phyloP scores from a whole-genome alignment of 2,329 filamentous ascomycete genomes.

The Coniochaeta hoffmannii region DNA sequence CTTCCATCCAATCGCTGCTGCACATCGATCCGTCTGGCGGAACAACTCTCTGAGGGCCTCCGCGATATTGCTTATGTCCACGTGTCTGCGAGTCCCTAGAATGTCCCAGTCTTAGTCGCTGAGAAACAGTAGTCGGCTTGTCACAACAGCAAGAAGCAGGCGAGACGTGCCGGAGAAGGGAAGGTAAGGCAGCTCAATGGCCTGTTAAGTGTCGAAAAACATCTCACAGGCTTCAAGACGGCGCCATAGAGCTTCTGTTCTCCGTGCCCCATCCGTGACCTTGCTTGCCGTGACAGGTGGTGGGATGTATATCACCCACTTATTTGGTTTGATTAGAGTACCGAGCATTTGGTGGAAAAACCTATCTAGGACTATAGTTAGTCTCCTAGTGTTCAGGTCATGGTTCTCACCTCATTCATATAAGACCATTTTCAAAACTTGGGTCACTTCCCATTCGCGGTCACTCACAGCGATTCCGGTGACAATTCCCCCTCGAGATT shows the following conservation, averaged over 20 bases:
- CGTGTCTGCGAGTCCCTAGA: conserved; percentile 19
- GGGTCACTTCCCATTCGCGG: too few relatives aligned
- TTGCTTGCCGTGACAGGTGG: conserved; percentile 8
- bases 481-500: conserved; percentile 9
- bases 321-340: conserved; percentile 27
- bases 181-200: conserved; percentile 19
- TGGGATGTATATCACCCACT: conserved; percentile 25
- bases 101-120: conserved; percentile 29
- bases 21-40: conserved; percentile 21
- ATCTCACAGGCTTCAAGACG: conserved; percentile 22
- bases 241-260: conserved; percentile 28
- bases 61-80: conserved; percentile 23
- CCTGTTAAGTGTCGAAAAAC: conserved; percentile 18
- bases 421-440: too few relatives aligned
- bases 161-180: conserved; percentile 22
- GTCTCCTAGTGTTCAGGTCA: neutral
- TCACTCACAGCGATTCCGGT: conserved; percentile 14
- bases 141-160: conserved; percentile 26
- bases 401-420: neutral
- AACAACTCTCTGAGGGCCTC: conserved; percentile 21
- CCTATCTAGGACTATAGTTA: conserved; percentile 12
- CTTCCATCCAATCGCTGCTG: conserved; percentile 14
- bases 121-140: conserved; percentile 27
- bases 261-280: conserved; percentile 15
- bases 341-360: conserved; percentile 26